phyloP scores from a whole-genome alignment of 768 basidiomycete species.

The Serpula lacrymans region DNA sequence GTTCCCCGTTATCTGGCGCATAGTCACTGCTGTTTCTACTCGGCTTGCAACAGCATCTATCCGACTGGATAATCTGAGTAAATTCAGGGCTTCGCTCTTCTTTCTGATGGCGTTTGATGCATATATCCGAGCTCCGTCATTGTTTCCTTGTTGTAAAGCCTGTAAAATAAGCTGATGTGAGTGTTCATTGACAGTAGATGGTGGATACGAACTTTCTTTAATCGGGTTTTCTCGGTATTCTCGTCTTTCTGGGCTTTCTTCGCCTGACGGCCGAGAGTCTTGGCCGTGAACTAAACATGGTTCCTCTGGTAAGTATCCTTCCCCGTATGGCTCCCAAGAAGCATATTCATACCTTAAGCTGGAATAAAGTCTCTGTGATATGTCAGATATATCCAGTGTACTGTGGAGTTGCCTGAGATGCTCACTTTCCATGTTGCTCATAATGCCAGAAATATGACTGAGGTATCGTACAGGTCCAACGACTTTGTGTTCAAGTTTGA shows the following conservation, averaged over 20 bases:
- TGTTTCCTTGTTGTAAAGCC: conserved; percentile 96
- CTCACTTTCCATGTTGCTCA: conserved; percentile 92
- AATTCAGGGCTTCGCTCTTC: conserved; percentile 91
- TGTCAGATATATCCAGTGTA: conserved; percentile 14
- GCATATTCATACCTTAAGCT: conserved; percentile 75
- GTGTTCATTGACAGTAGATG: neutral
- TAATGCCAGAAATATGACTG: too few relatives aligned
- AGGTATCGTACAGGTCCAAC: too few relatives aligned
- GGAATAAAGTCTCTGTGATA: conserved; percentile 88
- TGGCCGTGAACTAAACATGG: conserved; percentile 87
- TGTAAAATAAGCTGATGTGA: conserved; percentile 39
- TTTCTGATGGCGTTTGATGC: conserved; percentile 98
- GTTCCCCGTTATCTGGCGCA: conserved; percentile 93
- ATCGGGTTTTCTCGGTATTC: conserved; percentile 74
- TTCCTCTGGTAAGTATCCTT: conserved; percentile 11
- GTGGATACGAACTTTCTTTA: conserved; percentile 75
- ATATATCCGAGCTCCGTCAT: conserved; percentile 95
- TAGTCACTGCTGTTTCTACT: conserved; percentile 97
- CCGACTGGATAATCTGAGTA: conserved; percentile 84
- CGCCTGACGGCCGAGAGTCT: conserved; percentile 89
- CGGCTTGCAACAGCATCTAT: conserved; percentile 96
- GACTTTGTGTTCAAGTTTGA: too few relatives aligned
- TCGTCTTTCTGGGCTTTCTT: conserved; percentile 99
- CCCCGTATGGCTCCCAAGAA: conserved; percentile 6
- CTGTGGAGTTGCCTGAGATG: conserved; percentile 1